phyloP scores from a whole-genome alignment of 441 rosid genomes.

The Erodium texanum region DNA sequence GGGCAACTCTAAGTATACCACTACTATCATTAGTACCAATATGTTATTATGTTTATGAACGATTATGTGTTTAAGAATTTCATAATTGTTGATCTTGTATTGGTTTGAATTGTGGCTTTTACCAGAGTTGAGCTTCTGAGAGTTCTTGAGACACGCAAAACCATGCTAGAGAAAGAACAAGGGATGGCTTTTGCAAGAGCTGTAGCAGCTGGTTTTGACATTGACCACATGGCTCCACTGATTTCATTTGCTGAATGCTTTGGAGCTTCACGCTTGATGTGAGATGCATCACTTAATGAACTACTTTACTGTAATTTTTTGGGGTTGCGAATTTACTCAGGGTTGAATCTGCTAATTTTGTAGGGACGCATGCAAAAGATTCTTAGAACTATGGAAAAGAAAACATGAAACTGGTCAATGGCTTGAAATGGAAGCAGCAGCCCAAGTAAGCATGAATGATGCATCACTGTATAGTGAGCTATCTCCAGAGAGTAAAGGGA shows the following conservation, averaged over 20 bases:
- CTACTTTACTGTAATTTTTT: neutral
- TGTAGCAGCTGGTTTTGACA: slow-evolving; percentile 88
- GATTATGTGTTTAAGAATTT: no score
- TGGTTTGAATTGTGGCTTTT: neutral
- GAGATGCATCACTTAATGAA: slow-evolving; percentile 13
- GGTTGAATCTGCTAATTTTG: slow-evolving; percentile 24
- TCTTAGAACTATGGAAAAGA: slow-evolving; percentile 77
- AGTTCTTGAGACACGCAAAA: slow-evolving; percentile 82
- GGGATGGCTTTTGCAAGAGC: slow-evolving; percentile 99
- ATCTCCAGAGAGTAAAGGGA: slow-evolving; percentile 47
- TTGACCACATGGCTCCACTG: slow-evolving; percentile 63
- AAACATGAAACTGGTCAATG: slow-evolving; percentile 94
- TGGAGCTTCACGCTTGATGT: slow-evolving; percentile 89
- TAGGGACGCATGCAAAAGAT: slow-evolving; percentile 83
- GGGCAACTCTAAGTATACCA: slow-evolving; percentile 62
- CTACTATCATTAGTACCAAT: neutral
- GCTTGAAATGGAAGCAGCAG: slow-evolving; percentile 79
- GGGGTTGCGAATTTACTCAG: slow-evolving; percentile 6
- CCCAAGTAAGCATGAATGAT: slow-evolving; percentile 50
- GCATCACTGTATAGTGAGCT: slow-evolving; percentile 44
- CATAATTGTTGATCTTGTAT: neutral
- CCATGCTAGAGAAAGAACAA: slow-evolving; percentile 82
- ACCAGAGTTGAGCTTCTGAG: slow-evolving; percentile 74
- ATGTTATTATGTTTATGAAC: slow-evolving; percentile 5
- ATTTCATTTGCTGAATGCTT: slow-evolving; percentile 74